Conservation (phyloP, 1,139 yeast species). For the Candida gigantensis region DNA sequence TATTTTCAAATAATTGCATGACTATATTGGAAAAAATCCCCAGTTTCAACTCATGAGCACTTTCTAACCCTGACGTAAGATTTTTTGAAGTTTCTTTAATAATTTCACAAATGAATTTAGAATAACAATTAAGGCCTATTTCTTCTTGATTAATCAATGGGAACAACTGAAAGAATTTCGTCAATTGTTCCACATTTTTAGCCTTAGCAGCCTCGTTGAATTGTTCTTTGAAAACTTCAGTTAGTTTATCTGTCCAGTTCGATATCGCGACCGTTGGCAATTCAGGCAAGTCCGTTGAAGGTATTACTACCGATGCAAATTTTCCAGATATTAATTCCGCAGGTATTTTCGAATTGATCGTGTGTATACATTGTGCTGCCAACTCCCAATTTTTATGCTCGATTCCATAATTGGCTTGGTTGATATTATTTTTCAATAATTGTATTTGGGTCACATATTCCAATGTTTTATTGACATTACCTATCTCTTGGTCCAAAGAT, state of each 20-base stretch:
- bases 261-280: constrained; percentile 60
- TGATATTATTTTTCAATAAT: constrained; percentile 59
- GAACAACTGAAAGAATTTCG: constrained; percentile 79
- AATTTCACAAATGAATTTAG: constrained; percentile 81
- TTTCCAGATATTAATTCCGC: constrained; percentile 55
- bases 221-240: constrained; percentile 55
- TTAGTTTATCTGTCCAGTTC: constrained; percentile 61
- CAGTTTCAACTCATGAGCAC: constrained; percentile 32
- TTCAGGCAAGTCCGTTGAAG: constrained; percentile 87
- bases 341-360: constrained; percentile 56
- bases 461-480: constrained; percentile 64
- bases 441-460: constrained; percentile 68
- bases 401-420: constrained; percentile 69
- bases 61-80: constrained; percentile 46
- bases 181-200: constrained; percentile 67
- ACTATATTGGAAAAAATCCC: constrained; percentile 68
- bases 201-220: constrained; percentile 70
- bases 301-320: constrained; percentile 83
- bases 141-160: constrained; percentile 79
- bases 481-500: constrained; percentile 68
- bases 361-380: constrained; percentile 66
- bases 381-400: constrained; percentile 67
- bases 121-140: constrained; percentile 76
- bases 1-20: constrained; percentile 77
- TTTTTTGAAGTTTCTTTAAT: constrained; percentile 76